Conservation (phyloP, 1,284 basidiomycete species). For the Cutaneotrichosporon sp. region DNA sequence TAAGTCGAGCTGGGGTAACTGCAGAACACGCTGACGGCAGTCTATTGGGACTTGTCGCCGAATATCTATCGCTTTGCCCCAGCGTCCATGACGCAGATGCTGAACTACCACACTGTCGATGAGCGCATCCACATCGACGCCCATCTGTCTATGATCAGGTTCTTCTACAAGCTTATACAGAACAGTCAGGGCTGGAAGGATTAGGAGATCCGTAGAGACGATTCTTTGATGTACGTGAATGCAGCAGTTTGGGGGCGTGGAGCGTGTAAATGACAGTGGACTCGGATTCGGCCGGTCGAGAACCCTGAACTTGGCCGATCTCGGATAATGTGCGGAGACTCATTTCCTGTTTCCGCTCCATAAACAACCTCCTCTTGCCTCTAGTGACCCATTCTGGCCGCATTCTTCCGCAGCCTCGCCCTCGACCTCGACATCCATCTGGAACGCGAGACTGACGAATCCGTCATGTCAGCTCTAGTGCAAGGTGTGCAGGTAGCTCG, state of each 20-base stretch:
- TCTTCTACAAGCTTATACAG: conserved; percentile 21
- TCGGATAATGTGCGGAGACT: background rate
- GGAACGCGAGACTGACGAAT: too few species aligned
- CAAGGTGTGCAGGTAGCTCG: too few species aligned
- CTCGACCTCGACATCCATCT: background rate
- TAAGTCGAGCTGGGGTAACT: conserved; percentile 1
- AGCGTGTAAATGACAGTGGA: too few species aligned
- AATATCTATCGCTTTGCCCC: conserved; percentile 32
- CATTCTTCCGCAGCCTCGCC: too few species aligned
- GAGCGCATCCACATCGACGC: conserved; percentile 26
- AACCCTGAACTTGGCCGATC: background rate
- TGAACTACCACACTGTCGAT: conserved; percentile 25
- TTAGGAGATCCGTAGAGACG: background rate
- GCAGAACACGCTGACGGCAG: background rate
- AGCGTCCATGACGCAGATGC: conserved; percentile 9
- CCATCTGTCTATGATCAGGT: conserved; percentile 20
- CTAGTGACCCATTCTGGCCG: too few species aligned
- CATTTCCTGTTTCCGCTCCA: background rate
- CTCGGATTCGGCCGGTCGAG: too few species aligned
- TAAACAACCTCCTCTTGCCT: too few species aligned
- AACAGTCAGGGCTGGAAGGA: conserved; percentile 18
- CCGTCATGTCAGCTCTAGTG: too few species aligned
- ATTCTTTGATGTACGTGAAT: too few species aligned
- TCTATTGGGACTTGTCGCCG: conserved; percentile 20
- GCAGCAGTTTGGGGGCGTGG: too few species aligned